Evolutionary conservation across 371 early-diverging fungal genomes (phyloP).

Genomic region (Rhizopus delemar): DNA sequence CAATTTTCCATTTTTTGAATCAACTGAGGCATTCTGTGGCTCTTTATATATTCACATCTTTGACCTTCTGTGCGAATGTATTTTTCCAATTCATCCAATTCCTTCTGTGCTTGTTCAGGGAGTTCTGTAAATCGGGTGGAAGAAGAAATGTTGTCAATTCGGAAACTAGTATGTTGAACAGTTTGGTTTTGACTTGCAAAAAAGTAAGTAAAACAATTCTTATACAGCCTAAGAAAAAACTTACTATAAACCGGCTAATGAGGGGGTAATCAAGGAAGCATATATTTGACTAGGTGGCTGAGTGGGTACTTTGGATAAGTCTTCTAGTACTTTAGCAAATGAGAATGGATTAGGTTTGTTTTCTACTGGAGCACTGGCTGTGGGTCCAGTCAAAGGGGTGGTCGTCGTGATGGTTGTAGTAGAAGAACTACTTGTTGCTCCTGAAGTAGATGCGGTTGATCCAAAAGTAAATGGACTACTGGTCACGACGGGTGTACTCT

Average conservation of each 20-base stretch:
- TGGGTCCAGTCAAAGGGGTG: not conserved
- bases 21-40: slow-evolving; percentile 36
- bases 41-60: slow-evolving; percentile 39
- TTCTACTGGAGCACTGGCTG: slow-evolving; percentile 10
- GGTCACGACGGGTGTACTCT: slow-evolving; percentile 13
- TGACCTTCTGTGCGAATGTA: slow-evolving; percentile 44
- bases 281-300: slow-evolving; percentile 35
- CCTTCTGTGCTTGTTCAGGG: slow-evolving; percentile 47
- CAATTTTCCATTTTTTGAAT: slow-evolving; percentile 27
- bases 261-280: slow-evolving; percentile 34
- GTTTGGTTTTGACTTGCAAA: slow-evolving; percentile 39
- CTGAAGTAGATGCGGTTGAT: slow-evolving; percentile 9
- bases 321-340: slow-evolving; percentile 33
- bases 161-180: slow-evolving; percentile 43
- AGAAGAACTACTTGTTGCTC: slow-evolving; percentile 6
- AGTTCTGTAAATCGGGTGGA: slow-evolving; percentile 44
- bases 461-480: slow-evolving; percentile 23
- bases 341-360: slow-evolving; percentile 36
- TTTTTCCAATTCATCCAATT: slow-evolving; percentile 42
- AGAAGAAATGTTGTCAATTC: slow-evolving; percentile 44
- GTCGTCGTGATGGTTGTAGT: slow-evolving; percentile 13
- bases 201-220: not conserved
- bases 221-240: slow-evolving; percentile 5
- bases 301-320: slow-evolving; percentile 27
- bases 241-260: slow-evolving; percentile 33